Base-by-base conservation (phyloP, 2,329 filamentous ascomycete genomes). In the Fusarium dimerum region DNA sequence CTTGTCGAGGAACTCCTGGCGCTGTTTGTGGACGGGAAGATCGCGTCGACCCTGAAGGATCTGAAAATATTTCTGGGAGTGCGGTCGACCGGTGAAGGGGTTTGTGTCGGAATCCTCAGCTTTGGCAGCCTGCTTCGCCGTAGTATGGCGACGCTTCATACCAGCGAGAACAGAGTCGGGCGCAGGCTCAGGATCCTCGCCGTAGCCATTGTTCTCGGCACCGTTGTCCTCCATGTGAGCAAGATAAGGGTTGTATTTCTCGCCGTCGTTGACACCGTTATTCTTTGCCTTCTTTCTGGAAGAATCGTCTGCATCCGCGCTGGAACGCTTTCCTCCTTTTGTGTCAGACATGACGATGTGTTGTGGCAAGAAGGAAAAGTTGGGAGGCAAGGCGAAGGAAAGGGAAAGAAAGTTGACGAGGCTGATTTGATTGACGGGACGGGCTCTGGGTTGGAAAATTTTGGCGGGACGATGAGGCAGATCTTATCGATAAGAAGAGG, bases 11-110 rank as follows among this genome's bases (percentile, higher is more conserved):
- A 99, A 99, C 71, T 99, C 94, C 73, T 94, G 85, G 72, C 89
- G 87, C 74, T 99, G 94, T 68, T 91, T 87, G 73, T 96, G 87
- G 41, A 99, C 94, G 13, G 94, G 94, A 55, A 99, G 82, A 64
- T 92, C 87, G 68, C 92, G 85, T 63, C 94, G 83, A 50, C 83
- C 84, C 76, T 93, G 84, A 66, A 99, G 77, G 68, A 99, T 99
- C 66, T 86, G 85, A 72, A 97, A 91, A 78, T 99, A 99, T 67
- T 88, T 85, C 62, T 85, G 81, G 43, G 91, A 92, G 66, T 96
- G 87, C 13, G 84, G 78, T 52, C 82, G 77, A 55, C 87, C 86
- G 45, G 86, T 99, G 78, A 97, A 97, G 18, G 93, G 88, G 69
- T 97, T 99, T 62, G 79, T 73, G 17, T 91, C 87, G 13, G 86